Percentiles rank a stretch among this genome's conserved stretches.
Conservation (phyloP, 2,329 filamentous ascomycete genomes). For the Cladophialophora immunda region DNA sequence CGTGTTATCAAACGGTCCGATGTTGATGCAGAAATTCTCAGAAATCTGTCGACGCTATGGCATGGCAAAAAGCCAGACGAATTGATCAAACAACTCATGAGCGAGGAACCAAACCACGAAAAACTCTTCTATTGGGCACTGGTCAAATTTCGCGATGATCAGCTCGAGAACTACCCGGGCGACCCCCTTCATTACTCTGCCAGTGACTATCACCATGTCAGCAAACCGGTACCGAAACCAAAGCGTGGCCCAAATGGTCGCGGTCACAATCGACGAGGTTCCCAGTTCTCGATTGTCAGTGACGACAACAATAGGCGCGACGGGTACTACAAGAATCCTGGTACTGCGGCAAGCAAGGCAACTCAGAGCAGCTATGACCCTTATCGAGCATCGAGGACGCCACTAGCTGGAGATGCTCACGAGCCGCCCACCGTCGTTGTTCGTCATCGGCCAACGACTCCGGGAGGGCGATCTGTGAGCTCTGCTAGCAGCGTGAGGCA, state of each 20-base stretch:
- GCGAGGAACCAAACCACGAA: conserved; percentile 79
- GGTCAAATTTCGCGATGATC: conserved; percentile 80
- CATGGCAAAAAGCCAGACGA: conserved; percentile 80
- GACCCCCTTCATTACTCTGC: conserved; percentile 81
- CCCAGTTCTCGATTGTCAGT: conserved; percentile 65
- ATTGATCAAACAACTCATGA: conserved; percentile 73
- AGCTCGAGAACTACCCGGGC: conserved; percentile 83
- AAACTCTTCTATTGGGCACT: conserved; percentile 92
- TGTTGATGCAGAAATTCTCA: conserved; percentile 81
- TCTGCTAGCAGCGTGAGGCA: conserved; percentile 31
- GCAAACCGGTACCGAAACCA: conserved; percentile 47
- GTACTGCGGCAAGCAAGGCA: conserved; percentile 52
- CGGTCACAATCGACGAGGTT: conserved; percentile 57
- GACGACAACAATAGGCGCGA: conserved; percentile 60
- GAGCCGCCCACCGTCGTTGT: conserved; percentile 74
- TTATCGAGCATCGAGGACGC: conserved; percentile 73
- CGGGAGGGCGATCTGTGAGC: conserved; percentile 48
- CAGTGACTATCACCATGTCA: conserved; percentile 88
- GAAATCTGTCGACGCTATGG: conserved; percentile 90
- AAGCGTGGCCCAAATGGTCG: conserved; percentile 38
- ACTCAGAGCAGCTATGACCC: conserved; percentile 78
- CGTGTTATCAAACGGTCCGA: conserved; percentile 69
- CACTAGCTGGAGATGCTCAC: conserved; percentile 58
- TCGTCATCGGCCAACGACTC: conserved; percentile 60
- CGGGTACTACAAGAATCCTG: conserved; percentile 59